Base-by-base conservation (phyloP, 805 yeast genomes). In the Suhomyces vadensis region DNA sequence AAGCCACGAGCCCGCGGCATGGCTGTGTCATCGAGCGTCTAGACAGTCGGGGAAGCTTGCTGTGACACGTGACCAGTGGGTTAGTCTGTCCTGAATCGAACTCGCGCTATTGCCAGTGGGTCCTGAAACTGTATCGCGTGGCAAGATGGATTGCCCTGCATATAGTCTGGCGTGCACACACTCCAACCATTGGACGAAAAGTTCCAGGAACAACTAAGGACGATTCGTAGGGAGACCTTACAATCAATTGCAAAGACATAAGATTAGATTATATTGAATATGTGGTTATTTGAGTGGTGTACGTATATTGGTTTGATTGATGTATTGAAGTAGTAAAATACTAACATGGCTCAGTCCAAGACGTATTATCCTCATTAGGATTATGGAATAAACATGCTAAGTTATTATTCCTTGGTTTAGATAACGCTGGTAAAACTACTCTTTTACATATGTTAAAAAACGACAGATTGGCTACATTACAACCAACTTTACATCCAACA, bases 401-500 rank as follows among this genome's bases (percentile, higher is more conserved):
- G 53, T 64, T 72, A 51, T 64, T 72, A 52, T 72, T 72, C 52
- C 65, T 72, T 49, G 77, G 77, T 23, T 67, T 72, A 51, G 77
- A 72, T 54, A 72, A 72, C 50, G 77, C 77, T 26, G 77, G 77
- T 51, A 71, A 71, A 50, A 71, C 77, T 46, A 71, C 77, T 35
- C 60, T 72, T 48, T 65, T 71, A 50, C 77, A 71, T 55, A 71
- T 71, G 77, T 69, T 71, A 57, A 72, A 83, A 74, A 94, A 94
- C 64, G 99, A 94, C 71, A 84, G 99, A 72, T 79, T 94, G 72
- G 99, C 99, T 47, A 90, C 97, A 38, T 79, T 94, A 59, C 96
- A 90, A 69, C 99, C 99, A 57, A 94, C 99, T 22, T 82, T 91
- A 69, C 99, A 94, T 68, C 99, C 99, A 60, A 90, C 99, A 14